phyloP scores from a whole-genome alignment of 2,329 filamentous ascomycete genomes.

The Beauveria caledonica region DNA sequence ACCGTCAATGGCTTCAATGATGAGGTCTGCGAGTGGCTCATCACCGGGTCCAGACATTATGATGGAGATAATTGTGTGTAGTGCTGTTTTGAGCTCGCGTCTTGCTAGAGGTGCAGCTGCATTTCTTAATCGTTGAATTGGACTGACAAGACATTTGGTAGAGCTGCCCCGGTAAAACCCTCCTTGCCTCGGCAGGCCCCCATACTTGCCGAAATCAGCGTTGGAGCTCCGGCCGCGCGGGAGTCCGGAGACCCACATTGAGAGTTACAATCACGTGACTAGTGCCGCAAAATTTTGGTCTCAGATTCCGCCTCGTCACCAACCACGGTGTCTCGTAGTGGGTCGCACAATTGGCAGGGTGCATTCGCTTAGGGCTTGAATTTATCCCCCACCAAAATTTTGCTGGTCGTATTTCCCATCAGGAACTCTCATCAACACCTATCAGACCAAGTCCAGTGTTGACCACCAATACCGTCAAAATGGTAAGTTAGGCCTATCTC shows the following conservation, averaged over 20 bases:
- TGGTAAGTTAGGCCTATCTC: constrained; percentile 54
- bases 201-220: neutral
- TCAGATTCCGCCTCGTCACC: constrained; percentile 7
- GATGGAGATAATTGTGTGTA: too few species aligned
- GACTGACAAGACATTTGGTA: neutral
- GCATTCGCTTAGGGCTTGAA: constrained; percentile 31
- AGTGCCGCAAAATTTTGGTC: neutral
- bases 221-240: neutral
- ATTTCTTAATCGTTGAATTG: neutral
- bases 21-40: constrained; percentile 19
- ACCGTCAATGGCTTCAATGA: constrained; percentile 23
- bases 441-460: constrained; percentile 31
- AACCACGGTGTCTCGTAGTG: constrained; percentile 11
- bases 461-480: constrained; percentile 50
- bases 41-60: constrained; percentile 8
- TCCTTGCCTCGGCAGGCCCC: constrained; percentile 8
- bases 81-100: neutral
- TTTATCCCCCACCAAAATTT: constrained; percentile 33
- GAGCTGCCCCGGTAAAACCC: neutral
- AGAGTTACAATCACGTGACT: neutral
- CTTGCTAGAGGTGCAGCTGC: neutral
- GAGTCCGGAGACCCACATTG: neutral
- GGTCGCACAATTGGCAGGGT: constrained; percentile 13
- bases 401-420: constrained; percentile 9
- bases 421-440: constrained; percentile 23